Evolutionary conservation across 768 basidiomycete genomes (phyloP), one percentile per base, ranked within the genome.

Genomic region (Mrakia frigida): DNA sequence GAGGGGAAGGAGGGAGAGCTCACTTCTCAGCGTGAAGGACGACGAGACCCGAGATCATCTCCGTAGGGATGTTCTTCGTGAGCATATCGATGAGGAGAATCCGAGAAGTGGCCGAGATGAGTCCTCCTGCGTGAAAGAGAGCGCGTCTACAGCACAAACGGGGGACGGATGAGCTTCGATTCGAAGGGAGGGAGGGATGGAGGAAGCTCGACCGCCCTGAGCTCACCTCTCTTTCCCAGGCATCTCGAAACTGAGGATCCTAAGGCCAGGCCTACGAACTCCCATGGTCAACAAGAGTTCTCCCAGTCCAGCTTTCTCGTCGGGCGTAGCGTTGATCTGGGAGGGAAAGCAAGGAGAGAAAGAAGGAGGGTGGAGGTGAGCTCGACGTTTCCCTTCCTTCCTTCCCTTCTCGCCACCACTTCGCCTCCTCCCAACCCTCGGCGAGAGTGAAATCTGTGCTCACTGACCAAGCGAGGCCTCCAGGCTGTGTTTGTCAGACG

Each of bases 31-130:
- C 94, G 80, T 95, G 96, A 41, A 98, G 82, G 16, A 99, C 87
- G 25, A 98, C 84, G 39, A 99, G 87, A 1, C 97, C 97, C 1
- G 95, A 92, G 59, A 99, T 91, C 69, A 94, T 85, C 46, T 92
- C 87, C 2, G 88, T 90, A 0, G 95, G 94, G 39, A 98, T 88
- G 81, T 92, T 91, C 35, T 88, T 87, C 81, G 79, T 91, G 41
- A 99, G 85, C 89, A 98, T 92, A 82, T 99, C 97, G 73, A 96
- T 94, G 33, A 96, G 91, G 18, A 98, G 85, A 79, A 99, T 98
- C 28, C 93, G 89, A 35, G 93, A 94, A 0, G 97, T 98, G 41
- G 98, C 90, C 10, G 92, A 92, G 69, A 98, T 87, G 1, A 98
- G 85, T 6, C 95, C 95, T 6, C 96, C 96, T 76, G 87, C 87